These are phyloP conservation scores for Ophiostoma ips DNA, from an alignment of 2,329 filamentous ascomycete genomes.

Conservation along the genomic window DNA sequence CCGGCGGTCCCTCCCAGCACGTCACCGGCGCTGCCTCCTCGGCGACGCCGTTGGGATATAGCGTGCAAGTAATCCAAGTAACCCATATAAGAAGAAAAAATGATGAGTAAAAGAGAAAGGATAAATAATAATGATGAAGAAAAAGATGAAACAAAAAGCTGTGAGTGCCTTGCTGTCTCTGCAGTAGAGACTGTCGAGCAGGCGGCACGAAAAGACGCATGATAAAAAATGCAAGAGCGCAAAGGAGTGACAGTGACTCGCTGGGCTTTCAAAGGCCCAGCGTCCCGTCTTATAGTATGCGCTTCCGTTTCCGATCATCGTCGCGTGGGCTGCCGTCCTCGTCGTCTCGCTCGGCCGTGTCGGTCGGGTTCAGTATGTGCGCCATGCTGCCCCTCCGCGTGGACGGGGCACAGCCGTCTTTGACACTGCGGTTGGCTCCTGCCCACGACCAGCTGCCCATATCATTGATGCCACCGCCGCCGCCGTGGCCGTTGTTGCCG, in stretches of 20 bases:
- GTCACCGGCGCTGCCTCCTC: neutral
- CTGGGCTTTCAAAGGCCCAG: too few relatives aligned
- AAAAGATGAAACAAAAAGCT: neutral
- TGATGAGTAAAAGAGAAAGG: neutral
- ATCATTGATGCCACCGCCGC: conserved; percentile 3
- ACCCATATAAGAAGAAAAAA: neutral
- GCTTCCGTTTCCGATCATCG: conserved; percentile 48
- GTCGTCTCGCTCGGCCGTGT: conserved; percentile 39
- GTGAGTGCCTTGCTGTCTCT: neutral
- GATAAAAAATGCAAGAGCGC: neutral
- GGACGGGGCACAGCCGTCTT: conserved; percentile 41
- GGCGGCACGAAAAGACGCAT: too few relatives aligned
- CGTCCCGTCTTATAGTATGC: conserved; percentile 36
- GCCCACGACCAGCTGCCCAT: conserved; percentile 46
- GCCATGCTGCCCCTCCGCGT: conserved; percentile 48
- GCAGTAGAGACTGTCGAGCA: neutral
- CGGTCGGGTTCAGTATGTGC: conserved; percentile 47
- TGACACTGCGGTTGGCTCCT: conserved; percentile 32
- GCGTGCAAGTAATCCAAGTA: neutral
- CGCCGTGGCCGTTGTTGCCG: neutral
- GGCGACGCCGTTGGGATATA: neutral
- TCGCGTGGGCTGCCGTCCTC: conserved; percentile 41
- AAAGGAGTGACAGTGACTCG: neutral
- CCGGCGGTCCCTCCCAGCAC: neutral
- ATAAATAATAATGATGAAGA: too few relatives aligned